A percentile compares a stretch with the other conserved stretches of the same genome.
Evolutionary conservation across 148 eudicot genomes (phyloP).

Genomic region (Polygonum maritimum): DNA sequence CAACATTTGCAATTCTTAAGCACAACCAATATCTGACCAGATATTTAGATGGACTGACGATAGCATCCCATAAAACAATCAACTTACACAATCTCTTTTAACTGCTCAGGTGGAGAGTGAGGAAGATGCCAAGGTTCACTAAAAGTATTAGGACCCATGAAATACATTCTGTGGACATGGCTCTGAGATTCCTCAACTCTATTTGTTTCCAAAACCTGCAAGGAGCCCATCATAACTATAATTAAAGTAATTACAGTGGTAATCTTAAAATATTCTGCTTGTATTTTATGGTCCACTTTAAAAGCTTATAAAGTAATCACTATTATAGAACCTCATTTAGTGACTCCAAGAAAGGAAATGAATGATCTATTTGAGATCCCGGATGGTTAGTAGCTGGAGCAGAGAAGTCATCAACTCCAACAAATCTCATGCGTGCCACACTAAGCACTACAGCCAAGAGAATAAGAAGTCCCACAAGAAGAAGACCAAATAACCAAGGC

Average conservation of each 20-base stretch:
- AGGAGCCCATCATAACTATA: constrained; percentile 12
- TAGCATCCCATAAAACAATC: constrained; percentile 6
- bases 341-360: constrained; percentile 94
- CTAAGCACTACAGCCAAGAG: constrained; percentile 86
- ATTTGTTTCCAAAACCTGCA: constrained; percentile 91
- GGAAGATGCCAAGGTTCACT: constrained; percentile 96
- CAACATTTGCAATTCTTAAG: not conserved
- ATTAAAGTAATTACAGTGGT: not conserved
- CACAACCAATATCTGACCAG: not conserved
- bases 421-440: constrained; percentile 94
- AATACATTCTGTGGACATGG: constrained; percentile 94
- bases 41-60: not conserved
- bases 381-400: constrained; percentile 85
- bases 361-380: constrained; percentile 93
- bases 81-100: constrained; percentile 79
- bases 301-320: not conserved
- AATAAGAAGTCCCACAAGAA: constrained; percentile 72
- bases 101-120: constrained; percentile 89
- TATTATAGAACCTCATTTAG: constrained; percentile 67
- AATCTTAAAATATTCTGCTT: not conserved
- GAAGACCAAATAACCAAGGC: constrained; percentile 87
- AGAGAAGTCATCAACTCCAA: constrained; percentile 72
- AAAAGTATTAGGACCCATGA: constrained; percentile 89
- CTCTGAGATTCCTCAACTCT: constrained; percentile 90
- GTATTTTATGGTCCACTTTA: not conserved